Conservation (phyloP, 2,329 filamentous ascomycete genomes). For the Fusarium globosum region DNA sequence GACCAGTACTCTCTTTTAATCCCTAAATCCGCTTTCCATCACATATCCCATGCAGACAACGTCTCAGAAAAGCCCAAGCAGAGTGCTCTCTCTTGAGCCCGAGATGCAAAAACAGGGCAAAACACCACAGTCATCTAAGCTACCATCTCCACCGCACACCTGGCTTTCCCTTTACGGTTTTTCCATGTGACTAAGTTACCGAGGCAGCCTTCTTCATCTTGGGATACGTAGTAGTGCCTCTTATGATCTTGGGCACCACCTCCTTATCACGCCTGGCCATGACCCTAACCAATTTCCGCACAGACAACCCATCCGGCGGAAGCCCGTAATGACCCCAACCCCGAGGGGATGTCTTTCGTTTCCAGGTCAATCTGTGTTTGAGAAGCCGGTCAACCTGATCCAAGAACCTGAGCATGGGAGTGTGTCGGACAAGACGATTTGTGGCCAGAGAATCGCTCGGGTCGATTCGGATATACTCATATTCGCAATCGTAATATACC, state of each 20-base stretch:
- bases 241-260: not conserved
- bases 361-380: not conserved
- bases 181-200: too few relatives aligned
- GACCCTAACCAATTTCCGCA: not conserved
- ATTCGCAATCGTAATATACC: not conserved
- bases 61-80: accelerated
- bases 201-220: too few relatives aligned
- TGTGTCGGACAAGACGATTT: not conserved
- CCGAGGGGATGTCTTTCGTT: not conserved
- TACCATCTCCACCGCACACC: not conserved
- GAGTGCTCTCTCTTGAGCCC: accelerated
- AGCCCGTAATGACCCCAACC: not conserved
- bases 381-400: not conserved
- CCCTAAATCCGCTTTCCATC: accelerated
- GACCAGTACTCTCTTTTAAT: accelerated
- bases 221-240: accelerated
- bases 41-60: accelerated
- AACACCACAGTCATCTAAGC: not conserved
- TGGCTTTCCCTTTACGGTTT: accelerated
- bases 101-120: too few relatives aligned
- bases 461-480: not conserved
- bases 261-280: not conserved
- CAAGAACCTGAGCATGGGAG: not conserved
- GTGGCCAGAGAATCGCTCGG: not conserved
- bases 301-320: not conserved